Evolutionary conservation across 1,284 basidiomycete species (phyloP), one percentile per base, ranked within the genome.

Genomic region (Exsudoporus floridanus): DNA sequence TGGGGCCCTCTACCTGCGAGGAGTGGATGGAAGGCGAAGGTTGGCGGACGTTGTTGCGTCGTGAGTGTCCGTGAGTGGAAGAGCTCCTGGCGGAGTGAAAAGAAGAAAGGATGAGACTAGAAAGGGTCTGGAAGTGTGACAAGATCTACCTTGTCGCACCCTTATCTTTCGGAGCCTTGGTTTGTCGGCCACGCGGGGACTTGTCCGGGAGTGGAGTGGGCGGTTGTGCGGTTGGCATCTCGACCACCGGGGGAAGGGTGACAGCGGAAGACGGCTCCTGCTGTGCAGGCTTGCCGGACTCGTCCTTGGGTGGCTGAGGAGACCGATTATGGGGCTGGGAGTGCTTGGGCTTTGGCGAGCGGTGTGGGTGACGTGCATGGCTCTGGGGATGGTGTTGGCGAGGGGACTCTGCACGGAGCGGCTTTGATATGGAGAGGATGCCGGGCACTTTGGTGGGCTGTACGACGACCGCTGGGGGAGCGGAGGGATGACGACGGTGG

Each of bases 361-460:
- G 71, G 35, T 70, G 70, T 9, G 73, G 68, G 30, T 73, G 73
- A 47, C 70, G 71, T 37, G 69, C 56, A 8, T 64, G 53, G 21
- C 42, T 49, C 25, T 62, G 60, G 5, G 48, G 58, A 0, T 66
- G 71, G 50, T 74, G 75, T 31, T 69, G 67, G 21, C 72, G 69
- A 3, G 68, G 66, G 0, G 64, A 57, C 7, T 67, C 61, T 6
- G 71, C 59, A 39, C 75, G 71, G 18, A 70, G 57, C 18, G 83
- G 83, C 74, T 83, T 86, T 52, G 84, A 81, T 51, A 89, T 75
- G 47, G 83, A 79, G 50, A 89, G 78, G 16, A 89, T 75, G 62
- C 86, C 86, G 1, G 87, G 86, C 0, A 81, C 86, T 53, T 78
- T 79, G 14, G 87, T 88, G 2, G 86, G 80, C 63, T 86, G 83